Conservation (phyloP, 2,329 filamentous ascomycete genomes). For the Epichloe coenophiala region DNA sequence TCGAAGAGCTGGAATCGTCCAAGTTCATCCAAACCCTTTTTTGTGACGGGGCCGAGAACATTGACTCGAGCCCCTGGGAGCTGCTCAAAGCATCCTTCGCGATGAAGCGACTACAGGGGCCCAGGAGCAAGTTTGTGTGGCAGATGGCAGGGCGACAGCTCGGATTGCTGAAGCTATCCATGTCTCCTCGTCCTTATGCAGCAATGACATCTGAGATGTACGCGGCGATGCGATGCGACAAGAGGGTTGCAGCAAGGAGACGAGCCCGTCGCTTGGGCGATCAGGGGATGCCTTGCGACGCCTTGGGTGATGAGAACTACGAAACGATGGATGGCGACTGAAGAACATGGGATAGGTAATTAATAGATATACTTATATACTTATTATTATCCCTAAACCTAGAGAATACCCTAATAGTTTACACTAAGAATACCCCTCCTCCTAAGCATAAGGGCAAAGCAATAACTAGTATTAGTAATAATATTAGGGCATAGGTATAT, state of each 20-base stretch:
- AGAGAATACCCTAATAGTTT: no score
- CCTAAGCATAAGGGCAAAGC: no score
- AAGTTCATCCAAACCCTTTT: slow-evolving; percentile 17
- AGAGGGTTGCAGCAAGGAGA: slow-evolving; percentile 13
- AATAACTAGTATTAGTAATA: no score
- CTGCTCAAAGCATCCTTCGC: slow-evolving; percentile 36
- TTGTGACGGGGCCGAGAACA: slow-evolving; percentile 10
- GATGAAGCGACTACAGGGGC: slow-evolving; percentile 24
- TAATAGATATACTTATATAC: no score
- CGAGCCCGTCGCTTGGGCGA: slow-evolving; percentile 8
- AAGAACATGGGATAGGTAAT: not conserved
- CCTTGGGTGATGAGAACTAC: slow-evolving; percentile 12
- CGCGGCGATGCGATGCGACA: slow-evolving; percentile 23
- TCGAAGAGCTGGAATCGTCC: slow-evolving; percentile 9
- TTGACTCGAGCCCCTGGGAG: slow-evolving; percentile 27
- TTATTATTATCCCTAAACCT: no score
- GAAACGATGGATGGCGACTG: not conserved
- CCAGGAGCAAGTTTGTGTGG: slow-evolving; percentile 26
- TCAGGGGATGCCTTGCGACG: slow-evolving; percentile 14
- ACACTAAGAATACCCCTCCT: no score
- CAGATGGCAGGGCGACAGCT: slow-evolving; percentile 35
- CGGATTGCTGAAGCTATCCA: slow-evolving; percentile 30
- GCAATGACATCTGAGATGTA: slow-evolving; percentile 24
- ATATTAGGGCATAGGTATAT: no score
- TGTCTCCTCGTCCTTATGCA: slow-evolving; percentile 8